These are phyloP conservation scores for Emmonsiellopsis sp. DNA, from an alignment of 2,329 filamentous ascomycete genomes.

Conservation along the genomic window DNA sequence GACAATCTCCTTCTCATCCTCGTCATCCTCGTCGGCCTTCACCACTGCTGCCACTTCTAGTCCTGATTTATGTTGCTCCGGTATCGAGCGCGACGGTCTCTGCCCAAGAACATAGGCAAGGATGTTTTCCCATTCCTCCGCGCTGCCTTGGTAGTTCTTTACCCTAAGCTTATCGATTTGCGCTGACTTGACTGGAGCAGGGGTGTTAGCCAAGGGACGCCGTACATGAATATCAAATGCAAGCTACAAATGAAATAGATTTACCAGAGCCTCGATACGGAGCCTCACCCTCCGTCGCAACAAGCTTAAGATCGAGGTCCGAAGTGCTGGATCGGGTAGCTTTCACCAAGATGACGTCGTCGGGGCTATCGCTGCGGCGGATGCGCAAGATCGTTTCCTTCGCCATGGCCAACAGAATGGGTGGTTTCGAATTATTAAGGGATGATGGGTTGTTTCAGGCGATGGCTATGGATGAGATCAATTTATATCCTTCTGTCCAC, in stretches of 20 bases:
- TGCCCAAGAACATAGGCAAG: conserved; percentile 28
- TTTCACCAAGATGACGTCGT: conserved; percentile 41
- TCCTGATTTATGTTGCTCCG: conserved; percentile 15
- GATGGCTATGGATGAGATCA: background rate
- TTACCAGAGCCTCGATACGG: conserved; percentile 42
- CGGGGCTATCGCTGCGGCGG: conserved; percentile 34
- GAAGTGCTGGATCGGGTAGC: conserved; percentile 29
- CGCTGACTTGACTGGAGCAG: conserved; percentile 26
- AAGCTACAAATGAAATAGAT: conserved; percentile 1
- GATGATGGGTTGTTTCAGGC: background rate
- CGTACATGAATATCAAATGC: background rate
- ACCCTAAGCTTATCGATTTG: conserved; percentile 28
- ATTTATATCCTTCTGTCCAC: background rate
- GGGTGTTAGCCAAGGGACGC: background rate
- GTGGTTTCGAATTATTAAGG: background rate
- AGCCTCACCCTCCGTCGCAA: conserved; percentile 49
- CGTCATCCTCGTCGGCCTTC: conserved; percentile 12
- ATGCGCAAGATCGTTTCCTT: conserved; percentile 39
- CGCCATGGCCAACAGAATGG: conserved; percentile 3
- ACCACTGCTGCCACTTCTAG: conserved; percentile 24
- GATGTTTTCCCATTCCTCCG: conserved; percentile 33
- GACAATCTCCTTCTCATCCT: conserved; percentile 26
- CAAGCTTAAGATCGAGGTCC: conserved; percentile 44
- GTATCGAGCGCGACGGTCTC: conserved; percentile 9
- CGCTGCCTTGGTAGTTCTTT: conserved; percentile 34